Conservation (phyloP, 495 filamentous ascomycete species). For the Talaromyces wortmannii region DNA sequence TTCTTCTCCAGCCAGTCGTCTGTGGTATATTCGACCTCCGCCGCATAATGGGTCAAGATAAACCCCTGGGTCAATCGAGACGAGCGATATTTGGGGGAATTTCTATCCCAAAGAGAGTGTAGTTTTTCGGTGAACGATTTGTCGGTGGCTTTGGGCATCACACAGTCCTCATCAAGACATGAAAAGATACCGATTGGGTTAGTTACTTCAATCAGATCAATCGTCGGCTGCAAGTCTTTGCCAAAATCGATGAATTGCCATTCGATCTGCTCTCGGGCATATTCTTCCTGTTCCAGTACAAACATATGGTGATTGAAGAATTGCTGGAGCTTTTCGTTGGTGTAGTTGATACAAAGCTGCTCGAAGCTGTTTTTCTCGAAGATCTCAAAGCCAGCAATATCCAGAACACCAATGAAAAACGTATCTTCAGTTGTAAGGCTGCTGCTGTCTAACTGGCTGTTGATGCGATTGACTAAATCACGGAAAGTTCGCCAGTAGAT, state of each 20-base stretch:
- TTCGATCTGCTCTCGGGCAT: slow-evolving; percentile 95
- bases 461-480: slow-evolving; percentile 86
- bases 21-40: slow-evolving; percentile 95
- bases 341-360: slow-evolving; percentile 99
- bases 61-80: slow-evolving; percentile 89
- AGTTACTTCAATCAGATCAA: slow-evolving; percentile 90
- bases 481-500: slow-evolving; percentile 97
- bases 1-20: slow-evolving; percentile 98
- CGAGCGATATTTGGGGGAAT: slow-evolving; percentile 85
- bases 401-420: slow-evolving; percentile 94
- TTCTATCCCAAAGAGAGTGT: slow-evolving; percentile 92
- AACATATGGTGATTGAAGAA: slow-evolving; percentile 99
- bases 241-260: slow-evolving; percentile 99
- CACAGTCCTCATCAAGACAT: slow-evolving; percentile 94
- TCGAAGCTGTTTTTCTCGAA: slow-evolving; percentile 99
- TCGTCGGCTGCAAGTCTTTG: slow-evolving; percentile 93
- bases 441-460: slow-evolving; percentile 78
- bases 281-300: slow-evolving; percentile 97
- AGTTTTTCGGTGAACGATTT: slow-evolving; percentile 97
- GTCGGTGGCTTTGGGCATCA: slow-evolving; percentile 99
- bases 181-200: slow-evolving; percentile 99
- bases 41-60: slow-evolving; percentile 96
- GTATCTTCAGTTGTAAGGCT: slow-evolving; percentile 76
- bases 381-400: slow-evolving; percentile 99
- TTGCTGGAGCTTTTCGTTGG: slow-evolving; percentile 98